Base-by-base conservation (phyloP, 495 filamentous ascomycete species). In the Hypomontagnella monticulosa region DNA sequence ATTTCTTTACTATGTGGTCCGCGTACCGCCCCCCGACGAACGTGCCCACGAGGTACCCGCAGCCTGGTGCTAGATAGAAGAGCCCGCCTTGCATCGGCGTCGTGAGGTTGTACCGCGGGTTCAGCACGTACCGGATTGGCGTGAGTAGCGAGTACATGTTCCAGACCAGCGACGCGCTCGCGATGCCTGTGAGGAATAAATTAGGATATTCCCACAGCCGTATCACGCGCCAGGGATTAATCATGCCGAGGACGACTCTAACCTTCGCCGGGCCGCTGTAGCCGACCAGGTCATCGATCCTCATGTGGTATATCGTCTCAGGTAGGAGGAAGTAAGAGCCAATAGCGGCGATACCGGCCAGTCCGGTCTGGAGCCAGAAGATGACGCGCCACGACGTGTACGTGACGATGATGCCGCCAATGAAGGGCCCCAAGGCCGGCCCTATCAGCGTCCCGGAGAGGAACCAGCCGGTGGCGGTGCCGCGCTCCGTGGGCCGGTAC, bases 21-120 rank as follows among this genome's bases (percentile, higher is more conserved):
- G 89, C 89, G 78, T 85, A 93, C 6, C 88, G 82, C 0, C 90
- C 90, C 6, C 90, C 90, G 49, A 87, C 75, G 66, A 91, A 87
- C 4, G 89, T 91, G 0, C 90, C 90, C 1, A 84, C 46, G 1
- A 93, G 80, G 63, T 91, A 92, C 0, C 90, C 90, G 54, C 79
- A 83, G 0, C 89, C 89, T 0, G 90, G 90, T 0, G 89, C 89
- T 16, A 93, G 85, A 69, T 90, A 93, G 75, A 93, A 90, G 9
- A 92, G 79, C 0, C 87, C 89, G 3, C 83, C 82, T 65, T 88
- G 83, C 34, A 91, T 83, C 0, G 90, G 89, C 11, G 83, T 83
- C 6, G 82, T 83, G 15, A 93, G 82, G 60, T 87, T 56, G 77
- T 91, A 92, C 14, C 89, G 84, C 9, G 89, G 89, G 67, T 91